Conservation (phyloP, 2,329 filamentous ascomycete species). For the Aspergillus calidoustus region DNA sequence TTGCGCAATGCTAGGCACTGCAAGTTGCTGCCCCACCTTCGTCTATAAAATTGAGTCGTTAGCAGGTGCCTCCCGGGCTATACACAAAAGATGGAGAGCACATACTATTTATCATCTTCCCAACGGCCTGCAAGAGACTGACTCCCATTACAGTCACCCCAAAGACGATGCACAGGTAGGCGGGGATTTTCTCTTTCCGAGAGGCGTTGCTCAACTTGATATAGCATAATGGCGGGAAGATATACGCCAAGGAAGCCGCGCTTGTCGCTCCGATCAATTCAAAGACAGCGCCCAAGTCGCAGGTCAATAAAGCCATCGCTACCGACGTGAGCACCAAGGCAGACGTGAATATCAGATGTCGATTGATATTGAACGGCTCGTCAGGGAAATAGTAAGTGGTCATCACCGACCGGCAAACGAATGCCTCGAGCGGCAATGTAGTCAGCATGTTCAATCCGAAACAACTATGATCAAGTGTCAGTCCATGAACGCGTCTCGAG, state of each 20-base stretch:
- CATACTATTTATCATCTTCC: constrained; percentile 64
- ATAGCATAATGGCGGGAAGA: constrained; percentile 91
- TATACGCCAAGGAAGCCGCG: constrained; percentile 92
- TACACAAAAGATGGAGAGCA: neutral
- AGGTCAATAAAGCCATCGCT: constrained; percentile 79
- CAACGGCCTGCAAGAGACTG: constrained; percentile 72
- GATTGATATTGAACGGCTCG: constrained; percentile 78
- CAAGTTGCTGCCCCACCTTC: constrained; percentile 41
- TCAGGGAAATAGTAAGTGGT: constrained; percentile 77
- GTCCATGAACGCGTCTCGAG: constrained; percentile 14
- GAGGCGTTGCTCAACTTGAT: constrained; percentile 83
- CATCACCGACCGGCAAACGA: constrained; percentile 97
- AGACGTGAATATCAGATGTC: constrained; percentile 86
- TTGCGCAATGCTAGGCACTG: constrained; percentile 23
- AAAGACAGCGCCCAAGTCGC: constrained; percentile 91
- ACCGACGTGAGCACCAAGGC: constrained; percentile 79
- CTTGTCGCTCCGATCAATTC: constrained; percentile 95
- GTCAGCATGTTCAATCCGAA: constrained; percentile 99
- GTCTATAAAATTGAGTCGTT: constrained; percentile 29
- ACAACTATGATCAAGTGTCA: constrained; percentile 56
- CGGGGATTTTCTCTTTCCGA: constrained; percentile 74
- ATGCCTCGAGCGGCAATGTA: constrained; percentile 92
- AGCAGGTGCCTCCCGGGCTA: constrained; percentile 11
- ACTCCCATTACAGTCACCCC: constrained; percentile 80
- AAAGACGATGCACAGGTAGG: constrained; percentile 74